phyloP scores from a whole-genome alignment of 2,329 filamentous ascomycete species.

The Hyphodiscus sp. region DNA sequence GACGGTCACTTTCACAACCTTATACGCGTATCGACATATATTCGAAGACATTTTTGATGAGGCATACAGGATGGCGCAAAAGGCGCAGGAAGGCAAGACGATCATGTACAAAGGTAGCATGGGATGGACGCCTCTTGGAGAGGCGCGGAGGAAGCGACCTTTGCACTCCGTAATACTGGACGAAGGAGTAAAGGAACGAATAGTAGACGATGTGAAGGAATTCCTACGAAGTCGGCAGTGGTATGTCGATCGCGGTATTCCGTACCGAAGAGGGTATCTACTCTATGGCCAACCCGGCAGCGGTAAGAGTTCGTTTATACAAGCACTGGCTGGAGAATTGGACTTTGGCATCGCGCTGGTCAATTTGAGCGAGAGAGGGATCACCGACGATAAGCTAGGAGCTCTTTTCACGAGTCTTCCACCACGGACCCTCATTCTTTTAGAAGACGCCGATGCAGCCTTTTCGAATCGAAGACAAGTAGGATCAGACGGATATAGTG shows the following conservation, averaged over 20 bases:
- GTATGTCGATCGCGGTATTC: constrained; percentile 72
- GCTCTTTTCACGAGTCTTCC: constrained; percentile 45
- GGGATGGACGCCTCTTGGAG: constrained; percentile 79
- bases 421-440: constrained; percentile 45
- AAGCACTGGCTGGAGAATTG: constrained; percentile 72
- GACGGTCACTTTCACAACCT: constrained; percentile 82
- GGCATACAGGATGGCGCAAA: constrained; percentile 72
- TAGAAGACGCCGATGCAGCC: constrained; percentile 49
- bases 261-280: constrained; percentile 70
- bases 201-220: constrained; percentile 44
- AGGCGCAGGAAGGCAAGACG: constrained; percentile 85
- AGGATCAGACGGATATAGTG: constrained; percentile 25
- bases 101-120: constrained; percentile 82
- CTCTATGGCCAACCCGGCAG: constrained; percentile 72
- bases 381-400: constrained; percentile 53
- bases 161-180: constrained; percentile 84
- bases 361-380: constrained; percentile 39
- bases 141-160: constrained; percentile 79
- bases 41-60: constrained; percentile 88
- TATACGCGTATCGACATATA: constrained; percentile 82
- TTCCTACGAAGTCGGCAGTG: constrained; percentile 70
- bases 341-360: constrained; percentile 48
- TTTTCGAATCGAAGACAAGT: constrained; percentile 55
- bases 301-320: constrained; percentile 89
- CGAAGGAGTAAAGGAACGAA: constrained; percentile 57